Conservation (phyloP, 805 yeast species). For the Candida pseudofarinosa region DNA sequence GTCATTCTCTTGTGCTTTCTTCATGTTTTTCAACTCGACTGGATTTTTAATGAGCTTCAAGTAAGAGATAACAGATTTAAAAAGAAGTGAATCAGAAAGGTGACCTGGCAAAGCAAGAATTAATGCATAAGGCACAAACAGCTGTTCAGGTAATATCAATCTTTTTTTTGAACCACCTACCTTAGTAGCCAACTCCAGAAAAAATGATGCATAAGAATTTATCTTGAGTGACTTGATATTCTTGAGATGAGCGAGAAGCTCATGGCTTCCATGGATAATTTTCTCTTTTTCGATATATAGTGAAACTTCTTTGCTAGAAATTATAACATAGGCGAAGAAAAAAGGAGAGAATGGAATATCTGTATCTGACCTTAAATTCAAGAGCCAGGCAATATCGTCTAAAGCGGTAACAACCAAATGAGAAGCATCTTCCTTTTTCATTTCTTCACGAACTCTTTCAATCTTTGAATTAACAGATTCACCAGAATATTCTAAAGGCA, state of each 20-base stretch:
- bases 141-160: slow-evolving; percentile 30
- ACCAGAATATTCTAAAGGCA: slow-evolving; percentile 30
- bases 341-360: slow-evolving; percentile 88
- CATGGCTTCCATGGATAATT: slow-evolving; percentile 26
- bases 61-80: slow-evolving; percentile 32
- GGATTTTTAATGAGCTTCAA: slow-evolving; percentile 75
- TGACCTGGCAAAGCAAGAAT: slow-evolving; percentile 26
- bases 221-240: slow-evolving; percentile 31
- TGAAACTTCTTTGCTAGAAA: slow-evolving; percentile 30
- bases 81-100: slow-evolving; percentile 17
- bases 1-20: slow-evolving; percentile 76
- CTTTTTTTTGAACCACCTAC: slow-evolving; percentile 10
- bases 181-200: slow-evolving; percentile 6
- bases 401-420: slow-evolving; percentile 60
- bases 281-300: slow-evolving; percentile 54
- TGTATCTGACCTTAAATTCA: slow-evolving; percentile 70
- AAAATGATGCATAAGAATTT: slow-evolving; percentile 38
- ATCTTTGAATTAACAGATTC: slow-evolving; percentile 28
- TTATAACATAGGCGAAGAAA: slow-evolving; percentile 62
- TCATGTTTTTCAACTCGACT: slow-evolving; percentile 68
- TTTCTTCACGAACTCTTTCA: slow-evolving; percentile 22
- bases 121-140: slow-evolving; percentile 29
- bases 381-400: slow-evolving; percentile 89
- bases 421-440: slow-evolving; percentile 23
- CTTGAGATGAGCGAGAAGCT: slow-evolving; percentile 21